Conservation (phyloP, 139 green algal genomes). For the Eudorina sp. region DNA sequence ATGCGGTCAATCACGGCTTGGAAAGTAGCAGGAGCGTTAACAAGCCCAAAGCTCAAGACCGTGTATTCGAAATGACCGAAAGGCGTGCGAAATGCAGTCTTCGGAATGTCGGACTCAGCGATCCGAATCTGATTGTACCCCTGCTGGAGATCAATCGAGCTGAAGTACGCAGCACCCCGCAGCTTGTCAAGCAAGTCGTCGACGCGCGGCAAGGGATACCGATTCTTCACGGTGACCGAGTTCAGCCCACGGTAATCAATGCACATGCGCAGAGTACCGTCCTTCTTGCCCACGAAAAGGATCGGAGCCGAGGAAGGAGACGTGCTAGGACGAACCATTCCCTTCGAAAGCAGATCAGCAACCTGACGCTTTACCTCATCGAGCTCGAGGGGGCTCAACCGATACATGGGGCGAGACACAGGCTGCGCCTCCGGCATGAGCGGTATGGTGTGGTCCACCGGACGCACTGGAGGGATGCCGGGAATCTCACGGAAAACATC, state of each 20-base stretch:
- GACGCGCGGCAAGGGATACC: constrained; percentile 41
- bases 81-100: constrained; percentile 50
- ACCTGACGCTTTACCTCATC: constrained; percentile 24
- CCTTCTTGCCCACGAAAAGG: constrained; percentile 38
- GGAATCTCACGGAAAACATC: constrained; percentile 4
- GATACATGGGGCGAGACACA: constrained; percentile 17
- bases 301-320: constrained; percentile 9
- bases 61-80: constrained; percentile 59
- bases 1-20: constrained; percentile 60
- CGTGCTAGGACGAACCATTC: constrained; percentile 1
- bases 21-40: constrained; percentile 47
- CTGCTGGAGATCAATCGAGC: background rate
- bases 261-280: constrained; percentile 48
- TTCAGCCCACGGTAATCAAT: constrained; percentile 51
- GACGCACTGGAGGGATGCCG: constrained; percentile 27
- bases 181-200: constrained; percentile 44
- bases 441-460: constrained; percentile 24
- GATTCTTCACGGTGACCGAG: constrained; percentile 47
- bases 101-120: constrained; percentile 29
- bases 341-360: constrained; percentile 18
- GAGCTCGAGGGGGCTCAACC: background rate
- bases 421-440: constrained; percentile 13
- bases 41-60: constrained; percentile 52
- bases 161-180: constrained; percentile 1
- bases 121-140: constrained; percentile 48